phyloP scores from a whole-genome alignment of 202 grass and related monocot genomes.

The Setaria viridis region DNA sequence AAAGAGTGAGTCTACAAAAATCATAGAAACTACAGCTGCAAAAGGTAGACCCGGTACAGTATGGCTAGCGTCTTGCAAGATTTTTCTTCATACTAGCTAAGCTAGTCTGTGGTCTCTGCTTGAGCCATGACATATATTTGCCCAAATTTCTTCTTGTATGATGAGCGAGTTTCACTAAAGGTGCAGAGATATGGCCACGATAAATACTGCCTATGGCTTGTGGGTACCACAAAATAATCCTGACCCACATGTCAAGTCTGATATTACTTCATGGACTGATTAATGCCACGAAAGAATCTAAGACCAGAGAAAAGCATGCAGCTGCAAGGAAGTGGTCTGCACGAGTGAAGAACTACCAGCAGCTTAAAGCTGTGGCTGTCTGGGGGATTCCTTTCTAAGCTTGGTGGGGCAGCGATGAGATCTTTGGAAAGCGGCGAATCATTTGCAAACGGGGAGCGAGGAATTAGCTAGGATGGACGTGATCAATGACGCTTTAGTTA shows the following conservation, averaged over 20 bases:
- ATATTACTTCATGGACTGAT: neutral
- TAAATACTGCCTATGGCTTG: neutral
- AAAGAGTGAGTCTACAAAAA: neutral
- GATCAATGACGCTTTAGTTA: conserved; percentile 13
- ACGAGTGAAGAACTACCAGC: conserved; percentile 9
- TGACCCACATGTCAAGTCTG: neutral
- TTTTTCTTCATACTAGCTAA: neutral
- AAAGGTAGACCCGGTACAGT: neutral
- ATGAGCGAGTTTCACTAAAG: neutral
- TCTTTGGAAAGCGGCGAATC: conserved; percentile 46
- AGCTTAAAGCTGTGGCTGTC: conserved; percentile 32
- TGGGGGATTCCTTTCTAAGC: conserved; percentile 40
- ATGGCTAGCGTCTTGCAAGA: neutral
- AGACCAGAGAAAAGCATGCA: neutral
- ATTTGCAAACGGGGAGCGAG: neutral
- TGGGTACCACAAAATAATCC: neutral
- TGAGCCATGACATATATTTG: neutral
- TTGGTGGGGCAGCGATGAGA: conserved; percentile 21
- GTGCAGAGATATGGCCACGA: neutral
- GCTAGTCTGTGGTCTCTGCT: neutral
- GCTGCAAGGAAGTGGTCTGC: conserved; percentile 26
- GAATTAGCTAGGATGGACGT: conserved; percentile 20
- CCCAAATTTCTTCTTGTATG: neutral
- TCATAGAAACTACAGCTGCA: neutral
- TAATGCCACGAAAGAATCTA: neutral